These are phyloP conservation scores for Dactylonectria estremocensis DNA, from an alignment of 2,329 filamentous ascomycete species.

Conservation along the genomic window DNA sequence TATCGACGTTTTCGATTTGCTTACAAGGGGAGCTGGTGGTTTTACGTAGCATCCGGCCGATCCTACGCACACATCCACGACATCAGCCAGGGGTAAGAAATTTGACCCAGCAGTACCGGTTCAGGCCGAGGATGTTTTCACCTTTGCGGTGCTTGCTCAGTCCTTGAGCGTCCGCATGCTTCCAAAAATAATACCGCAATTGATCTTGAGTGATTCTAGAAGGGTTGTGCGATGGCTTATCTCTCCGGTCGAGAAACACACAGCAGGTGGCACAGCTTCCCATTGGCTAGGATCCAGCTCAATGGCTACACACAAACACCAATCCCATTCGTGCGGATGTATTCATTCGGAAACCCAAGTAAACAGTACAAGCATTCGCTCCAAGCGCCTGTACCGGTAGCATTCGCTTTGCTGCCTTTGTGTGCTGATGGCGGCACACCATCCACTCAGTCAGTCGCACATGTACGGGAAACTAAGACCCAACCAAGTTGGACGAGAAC, in stretches of 20 bases:
- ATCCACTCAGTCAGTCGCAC: not conserved
- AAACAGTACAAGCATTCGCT: not conserved
- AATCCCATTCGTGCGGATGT: too few relatives aligned
- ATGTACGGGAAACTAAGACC: not conserved
- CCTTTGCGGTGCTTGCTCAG: not conserved
- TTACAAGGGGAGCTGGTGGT: not conserved
- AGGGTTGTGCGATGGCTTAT: too few relatives aligned
- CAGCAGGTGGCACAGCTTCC: too few relatives aligned
- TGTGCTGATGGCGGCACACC: not conserved
- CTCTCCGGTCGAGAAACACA: too few relatives aligned
- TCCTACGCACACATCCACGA: not conserved
- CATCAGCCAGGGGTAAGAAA: not conserved
- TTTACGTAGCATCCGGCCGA: constrained; percentile 2
- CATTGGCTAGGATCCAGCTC: too few relatives aligned
- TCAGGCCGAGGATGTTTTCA: not conserved
- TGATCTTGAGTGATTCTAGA: too few relatives aligned
- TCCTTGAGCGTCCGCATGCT: too few relatives aligned
- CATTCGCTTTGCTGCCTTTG: not conserved
- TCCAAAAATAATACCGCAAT: too few relatives aligned
- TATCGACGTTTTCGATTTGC: not conserved
- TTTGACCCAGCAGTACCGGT: not conserved
- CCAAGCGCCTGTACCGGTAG: not conserved
- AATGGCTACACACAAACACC: too few relatives aligned
- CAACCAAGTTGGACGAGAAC: not conserved
- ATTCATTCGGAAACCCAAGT: too few relatives aligned